A percentile compares a stretch with the other conserved stretches of the same genome.
These are phyloP conservation scores for Colletotrichum magnum DNA, from an alignment of 2,329 filamentous ascomycete species.

Conservation along the genomic window DNA sequence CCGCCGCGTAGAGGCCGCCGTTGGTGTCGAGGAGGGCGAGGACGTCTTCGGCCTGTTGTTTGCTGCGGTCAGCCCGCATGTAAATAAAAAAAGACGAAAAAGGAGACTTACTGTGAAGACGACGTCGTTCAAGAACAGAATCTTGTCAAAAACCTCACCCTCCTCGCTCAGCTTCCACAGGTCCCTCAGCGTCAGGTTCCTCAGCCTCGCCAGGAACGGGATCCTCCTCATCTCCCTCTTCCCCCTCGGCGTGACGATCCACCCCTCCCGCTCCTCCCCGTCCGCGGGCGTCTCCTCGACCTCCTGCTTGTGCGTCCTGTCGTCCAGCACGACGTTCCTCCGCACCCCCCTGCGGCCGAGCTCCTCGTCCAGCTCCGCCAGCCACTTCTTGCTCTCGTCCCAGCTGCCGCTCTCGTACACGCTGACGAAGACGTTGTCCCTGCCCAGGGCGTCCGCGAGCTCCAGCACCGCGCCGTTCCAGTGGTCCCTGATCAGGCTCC, in stretches of 20 bases:
- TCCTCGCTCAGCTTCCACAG: constrained; percentile 64
- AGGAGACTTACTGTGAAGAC: constrained; percentile 66
- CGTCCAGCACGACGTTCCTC: constrained; percentile 70
- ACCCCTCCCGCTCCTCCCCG: constrained; percentile 65
- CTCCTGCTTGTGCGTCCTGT: constrained; percentile 71
- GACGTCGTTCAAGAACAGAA: constrained; percentile 76
- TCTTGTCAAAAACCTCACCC: constrained; percentile 68
- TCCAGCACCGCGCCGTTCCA: constrained; percentile 75
- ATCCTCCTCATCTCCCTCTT: constrained; percentile 74
- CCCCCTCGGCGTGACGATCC: constrained; percentile 72
- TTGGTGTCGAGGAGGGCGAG: constrained; percentile 70
- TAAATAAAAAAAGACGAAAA: not conserved
- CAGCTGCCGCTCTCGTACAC: constrained; percentile 79
- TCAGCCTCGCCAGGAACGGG: constrained; percentile 74
- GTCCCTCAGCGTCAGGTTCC: constrained; percentile 75
- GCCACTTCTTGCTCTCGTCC: constrained; percentile 75
- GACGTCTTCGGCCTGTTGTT: constrained; percentile 65
- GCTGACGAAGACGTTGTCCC: constrained; percentile 76
- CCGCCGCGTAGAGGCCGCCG: constrained; percentile 71
- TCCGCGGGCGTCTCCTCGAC: constrained; percentile 50
- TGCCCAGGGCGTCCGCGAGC: constrained; percentile 69
- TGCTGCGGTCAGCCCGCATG: not conserved
- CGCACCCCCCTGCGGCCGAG: constrained; percentile 67
- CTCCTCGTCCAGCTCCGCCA: constrained; percentile 68
- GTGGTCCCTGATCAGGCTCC: constrained; percentile 68